Evolutionary conservation across 257 asterid species (phyloP).

Genomic region (Gentiana macrophylla): DNA sequence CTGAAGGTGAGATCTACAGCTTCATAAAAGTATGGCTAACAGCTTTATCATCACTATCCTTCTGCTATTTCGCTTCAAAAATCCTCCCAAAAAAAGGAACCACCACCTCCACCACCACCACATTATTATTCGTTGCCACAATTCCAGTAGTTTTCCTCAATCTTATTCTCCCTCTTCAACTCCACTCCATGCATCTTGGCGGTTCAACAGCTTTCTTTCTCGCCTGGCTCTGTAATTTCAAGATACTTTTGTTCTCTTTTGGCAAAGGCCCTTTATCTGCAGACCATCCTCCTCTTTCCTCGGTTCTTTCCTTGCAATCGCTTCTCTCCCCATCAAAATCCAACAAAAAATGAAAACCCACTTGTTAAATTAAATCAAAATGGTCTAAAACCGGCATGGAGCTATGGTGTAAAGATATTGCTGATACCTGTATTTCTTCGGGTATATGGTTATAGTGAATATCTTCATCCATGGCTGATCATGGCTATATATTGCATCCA

Average conservation of each 20-base stretch:
- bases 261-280: constrained; percentile 30
- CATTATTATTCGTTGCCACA: constrained; percentile 9
- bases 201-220: constrained; percentile 28
- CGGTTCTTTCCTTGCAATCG: constrained; percentile 3
- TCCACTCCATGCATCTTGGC: constrained; percentile 37
- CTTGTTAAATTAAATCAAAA: background rate
- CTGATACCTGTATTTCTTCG: constrained; percentile 4
- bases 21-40: constrained; percentile 29
- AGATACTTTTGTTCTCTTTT: constrained; percentile 30
- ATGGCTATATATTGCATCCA: background rate
- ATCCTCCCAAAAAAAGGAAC: constrained; percentile 12
- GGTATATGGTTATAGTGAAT: constrained; percentile 1
- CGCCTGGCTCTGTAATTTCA: constrained; percentile 39
- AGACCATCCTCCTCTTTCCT: constrained; percentile 2
- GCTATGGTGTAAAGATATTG: constrained; percentile 3
- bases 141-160: constrained; percentile 25
- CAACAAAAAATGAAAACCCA: background rate
- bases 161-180: constrained; percentile 26
- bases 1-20: constrained; percentile 26
- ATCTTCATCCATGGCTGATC: constrained; percentile 1
- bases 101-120: background rate
- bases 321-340: constrained; percentile 11
- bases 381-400: background rate
- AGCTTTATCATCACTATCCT: constrained; percentile 25
- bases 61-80: constrained; percentile 18